Conservation (phyloP, 1,284 basidiomycete genomes). For the Athelia sp. region DNA sequence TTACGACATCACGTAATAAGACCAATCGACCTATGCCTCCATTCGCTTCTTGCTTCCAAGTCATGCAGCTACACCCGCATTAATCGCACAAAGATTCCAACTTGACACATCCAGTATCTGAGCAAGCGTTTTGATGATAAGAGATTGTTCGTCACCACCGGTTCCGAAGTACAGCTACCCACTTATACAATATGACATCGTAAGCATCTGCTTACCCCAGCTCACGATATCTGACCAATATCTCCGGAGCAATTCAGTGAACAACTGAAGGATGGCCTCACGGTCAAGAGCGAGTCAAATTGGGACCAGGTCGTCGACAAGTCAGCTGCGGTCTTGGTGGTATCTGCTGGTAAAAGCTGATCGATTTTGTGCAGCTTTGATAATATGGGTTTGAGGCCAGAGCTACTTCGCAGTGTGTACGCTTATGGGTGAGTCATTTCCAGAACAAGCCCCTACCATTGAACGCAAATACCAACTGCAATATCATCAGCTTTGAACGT, state of each 20-base stretch:
- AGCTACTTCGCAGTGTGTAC: slow-evolving; percentile 91
- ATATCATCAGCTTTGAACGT: slow-evolving; percentile 72
- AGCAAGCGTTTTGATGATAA: too few relatives aligned
- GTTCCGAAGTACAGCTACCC: too few relatives aligned
- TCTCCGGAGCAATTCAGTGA: slow-evolving; percentile 34
- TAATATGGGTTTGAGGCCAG: slow-evolving; percentile 93
- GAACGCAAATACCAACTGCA: slow-evolving; percentile 5
- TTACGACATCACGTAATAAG: too few relatives aligned
- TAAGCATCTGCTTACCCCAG: slow-evolving; percentile 8
- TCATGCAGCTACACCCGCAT: too few relatives aligned
- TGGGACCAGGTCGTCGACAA: slow-evolving; percentile 96
- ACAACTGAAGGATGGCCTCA: slow-evolving; percentile 80
- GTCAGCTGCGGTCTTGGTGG: slow-evolving; percentile 35
- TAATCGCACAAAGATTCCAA: too few relatives aligned
- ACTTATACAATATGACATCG: slow-evolving; percentile 24
- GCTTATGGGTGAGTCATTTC: slow-evolving; percentile 75
- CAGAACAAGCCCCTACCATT: not conserved
- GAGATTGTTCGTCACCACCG: too few relatives aligned
- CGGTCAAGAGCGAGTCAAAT: slow-evolving; percentile 94
- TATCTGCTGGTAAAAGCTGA: slow-evolving; percentile 13
- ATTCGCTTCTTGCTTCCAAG: too few relatives aligned
- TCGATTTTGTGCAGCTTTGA: slow-evolving; percentile 67
- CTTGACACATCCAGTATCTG: too few relatives aligned
- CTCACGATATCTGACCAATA: not conserved
- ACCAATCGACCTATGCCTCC: too few relatives aligned